These are phyloP conservation scores for Inonotus obliquus DNA, from an alignment of 1,284 basidiomycete genomes.

Conservation along the genomic window DNA sequence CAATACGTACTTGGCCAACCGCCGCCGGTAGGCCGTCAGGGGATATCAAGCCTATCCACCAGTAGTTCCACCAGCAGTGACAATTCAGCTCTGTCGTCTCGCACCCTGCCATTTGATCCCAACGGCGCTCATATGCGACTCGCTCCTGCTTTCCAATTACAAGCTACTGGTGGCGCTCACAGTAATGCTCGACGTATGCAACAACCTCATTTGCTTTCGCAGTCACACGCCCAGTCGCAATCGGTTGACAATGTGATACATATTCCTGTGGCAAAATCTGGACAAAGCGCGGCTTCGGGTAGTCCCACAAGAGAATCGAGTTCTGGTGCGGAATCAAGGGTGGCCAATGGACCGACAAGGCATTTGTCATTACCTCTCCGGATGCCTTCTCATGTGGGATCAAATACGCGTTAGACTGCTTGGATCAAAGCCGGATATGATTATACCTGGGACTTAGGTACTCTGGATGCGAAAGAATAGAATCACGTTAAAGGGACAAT, in stretches of 20 bases:
- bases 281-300: neutral
- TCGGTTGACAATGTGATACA: neutral
- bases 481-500: too few relatives aligned
- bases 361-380: neutral
- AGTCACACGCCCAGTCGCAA: neutral
- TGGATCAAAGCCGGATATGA: too few relatives aligned
- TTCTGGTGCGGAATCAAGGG: too few relatives aligned
- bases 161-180: neutral
- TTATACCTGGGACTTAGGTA: too few relatives aligned
- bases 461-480: too few relatives aligned
- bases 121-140: constrained; percentile 1
- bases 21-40: neutral
- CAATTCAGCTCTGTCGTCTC: constrained; percentile 10
- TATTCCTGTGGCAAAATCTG: neutral
- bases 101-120: constrained; percentile 15
- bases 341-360: neutral
- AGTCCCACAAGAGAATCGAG: too few relatives aligned
- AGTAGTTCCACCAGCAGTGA: neutral
- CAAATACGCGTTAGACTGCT: neutral
- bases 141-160: constrained; percentile 8
- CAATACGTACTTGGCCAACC: neutral
- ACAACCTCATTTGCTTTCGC: neutral
- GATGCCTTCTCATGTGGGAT: neutral
- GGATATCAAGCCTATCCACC: neutral
- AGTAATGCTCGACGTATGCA: neutral